These are phyloP conservation scores for Borovskyia barvae DNA, from an alignment of 208 protist genomes.

Conservation along the genomic window DNA sequence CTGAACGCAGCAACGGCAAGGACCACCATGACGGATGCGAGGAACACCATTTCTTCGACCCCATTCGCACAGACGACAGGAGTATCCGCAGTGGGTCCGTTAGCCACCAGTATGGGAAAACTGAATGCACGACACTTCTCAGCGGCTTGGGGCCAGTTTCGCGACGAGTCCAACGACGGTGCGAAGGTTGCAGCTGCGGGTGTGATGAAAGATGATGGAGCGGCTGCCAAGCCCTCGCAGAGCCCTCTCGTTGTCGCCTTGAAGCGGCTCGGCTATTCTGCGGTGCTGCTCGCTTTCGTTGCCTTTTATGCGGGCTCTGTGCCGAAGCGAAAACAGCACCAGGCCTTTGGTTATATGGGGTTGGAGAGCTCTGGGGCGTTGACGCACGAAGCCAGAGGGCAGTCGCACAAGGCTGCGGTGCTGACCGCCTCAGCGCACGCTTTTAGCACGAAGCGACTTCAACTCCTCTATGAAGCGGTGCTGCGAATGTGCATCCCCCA, in stretches of 20 bases:
- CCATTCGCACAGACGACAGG: too few species aligned
- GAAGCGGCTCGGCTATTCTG: conserved; percentile 56
- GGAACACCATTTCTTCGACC: too few species aligned
- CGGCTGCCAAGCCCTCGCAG: neutral
- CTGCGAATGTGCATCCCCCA: conserved; percentile 58
- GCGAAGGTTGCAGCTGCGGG: neutral
- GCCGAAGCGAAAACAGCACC: conserved; percentile 52
- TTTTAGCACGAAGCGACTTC: conserved; percentile 43
- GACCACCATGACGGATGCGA: neutral
- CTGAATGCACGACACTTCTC: too few species aligned
- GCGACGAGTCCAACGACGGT: neutral
- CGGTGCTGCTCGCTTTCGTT: conserved; percentile 73
- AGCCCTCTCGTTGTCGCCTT: conserved; percentile 61
- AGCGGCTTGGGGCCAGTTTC: too few species aligned
- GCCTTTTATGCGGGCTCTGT: conserved; percentile 83
- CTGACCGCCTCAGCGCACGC: conserved; percentile 60
- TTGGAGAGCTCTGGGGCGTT: neutral
- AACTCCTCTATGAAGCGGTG: conserved; percentile 64
- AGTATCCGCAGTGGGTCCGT: conserved; percentile 21
- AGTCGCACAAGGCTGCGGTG: conserved; percentile 74
- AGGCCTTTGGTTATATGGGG: conserved; percentile 42
- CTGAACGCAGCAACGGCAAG: conserved; percentile 5
- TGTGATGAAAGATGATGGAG: neutral
- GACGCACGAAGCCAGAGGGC: conserved; percentile 28
- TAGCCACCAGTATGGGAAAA: conserved; percentile 58